These are phyloP conservation scores for Pythium dissimile DNA, from an alignment of 352 stramenopile species.

Conservation along the genomic window DNA sequence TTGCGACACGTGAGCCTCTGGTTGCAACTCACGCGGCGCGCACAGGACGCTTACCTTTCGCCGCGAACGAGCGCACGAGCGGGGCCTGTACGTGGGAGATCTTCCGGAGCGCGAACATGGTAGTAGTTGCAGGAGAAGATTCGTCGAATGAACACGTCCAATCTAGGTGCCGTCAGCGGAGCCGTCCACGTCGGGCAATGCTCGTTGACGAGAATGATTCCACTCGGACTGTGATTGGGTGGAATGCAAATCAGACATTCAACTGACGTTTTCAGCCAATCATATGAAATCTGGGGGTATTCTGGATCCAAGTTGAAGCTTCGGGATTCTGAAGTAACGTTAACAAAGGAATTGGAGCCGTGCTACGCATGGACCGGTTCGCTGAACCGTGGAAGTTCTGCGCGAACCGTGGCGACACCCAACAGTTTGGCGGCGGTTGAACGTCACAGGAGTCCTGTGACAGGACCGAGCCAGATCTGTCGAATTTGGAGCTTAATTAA, in stretches of 20 bases:
- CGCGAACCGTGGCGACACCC: neutral
- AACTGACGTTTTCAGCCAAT: neutral
- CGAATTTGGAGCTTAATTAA: neutral
- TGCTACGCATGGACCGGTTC: slow-evolving; percentile 1
- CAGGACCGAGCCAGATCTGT: neutral
- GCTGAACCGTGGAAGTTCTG: neutral
- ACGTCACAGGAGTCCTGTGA: no score
- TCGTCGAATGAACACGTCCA: slow-evolving; percentile 23
- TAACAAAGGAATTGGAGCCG: no score
- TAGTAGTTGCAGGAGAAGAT: slow-evolving; percentile 4
- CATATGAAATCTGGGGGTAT: neutral
- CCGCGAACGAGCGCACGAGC: slow-evolving; percentile 45
- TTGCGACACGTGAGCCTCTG: neutral
- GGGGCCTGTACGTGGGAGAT: slow-evolving; percentile 16
- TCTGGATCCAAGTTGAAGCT: slow-evolving; percentile 24
- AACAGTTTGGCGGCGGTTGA: no score
- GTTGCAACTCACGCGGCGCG: no score
- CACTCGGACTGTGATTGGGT: slow-evolving; percentile 17
- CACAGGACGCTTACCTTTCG: slow-evolving; percentile 49
- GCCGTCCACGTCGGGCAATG: slow-evolving; percentile 7
- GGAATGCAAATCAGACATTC: slow-evolving; percentile 3
- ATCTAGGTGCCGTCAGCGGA: no score
- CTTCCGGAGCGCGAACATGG: slow-evolving; percentile 55
- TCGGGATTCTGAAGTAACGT: neutral
- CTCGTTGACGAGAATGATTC: slow-evolving; percentile 2